Conservation (phyloP, 2,329 filamentous ascomycete genomes). For the Sporothrix inflata region DNA sequence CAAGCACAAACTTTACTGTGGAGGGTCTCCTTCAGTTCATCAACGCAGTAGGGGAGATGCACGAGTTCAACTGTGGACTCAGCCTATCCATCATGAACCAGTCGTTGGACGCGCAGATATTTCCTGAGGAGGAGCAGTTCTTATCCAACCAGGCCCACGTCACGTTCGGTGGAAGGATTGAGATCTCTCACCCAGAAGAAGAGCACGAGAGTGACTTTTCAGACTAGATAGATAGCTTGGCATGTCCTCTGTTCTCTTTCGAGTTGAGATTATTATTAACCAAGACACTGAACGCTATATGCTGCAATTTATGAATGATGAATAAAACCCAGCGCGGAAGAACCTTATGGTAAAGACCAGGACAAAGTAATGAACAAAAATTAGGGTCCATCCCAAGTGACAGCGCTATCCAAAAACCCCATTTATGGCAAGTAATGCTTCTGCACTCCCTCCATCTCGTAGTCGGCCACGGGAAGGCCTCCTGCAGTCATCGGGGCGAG, state of each 20-base stretch:
- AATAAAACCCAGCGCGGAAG: background rate
- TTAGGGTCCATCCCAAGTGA: background rate
- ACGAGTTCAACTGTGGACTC: slow-evolving; percentile 36
- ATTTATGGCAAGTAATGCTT: background rate
- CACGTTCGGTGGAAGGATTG: slow-evolving; percentile 41
- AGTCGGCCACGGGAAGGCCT: slow-evolving; percentile 18
- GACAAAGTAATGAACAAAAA: background rate
- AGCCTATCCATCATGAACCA: slow-evolving; percentile 44
- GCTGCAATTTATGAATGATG: slow-evolving; percentile 19
- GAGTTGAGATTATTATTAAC: background rate
- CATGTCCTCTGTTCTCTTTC: background rate
- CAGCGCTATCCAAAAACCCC: background rate
- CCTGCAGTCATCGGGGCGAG: background rate
- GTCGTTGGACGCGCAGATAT: slow-evolving; percentile 38
- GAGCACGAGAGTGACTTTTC: slow-evolving; percentile 44
- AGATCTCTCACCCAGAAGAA: slow-evolving; percentile 45
- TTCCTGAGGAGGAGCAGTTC: slow-evolving; percentile 35
- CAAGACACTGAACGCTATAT: slow-evolving; percentile 15
- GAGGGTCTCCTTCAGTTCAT: slow-evolving; percentile 53
- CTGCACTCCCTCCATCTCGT: slow-evolving; percentile 23
- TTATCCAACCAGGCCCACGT: slow-evolving; percentile 37
- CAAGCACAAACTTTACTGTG: slow-evolving; percentile 58
- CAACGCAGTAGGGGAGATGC: slow-evolving; percentile 39
- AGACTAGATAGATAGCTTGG: slow-evolving; percentile 32
- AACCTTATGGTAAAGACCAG: background rate